Percentiles rank a stretch among this genome's conserved stretches.
These are phyloP conservation scores for Nemania serpens DNA, from an alignment of 2,329 filamentous ascomycete species.

Conservation along the genomic window DNA sequence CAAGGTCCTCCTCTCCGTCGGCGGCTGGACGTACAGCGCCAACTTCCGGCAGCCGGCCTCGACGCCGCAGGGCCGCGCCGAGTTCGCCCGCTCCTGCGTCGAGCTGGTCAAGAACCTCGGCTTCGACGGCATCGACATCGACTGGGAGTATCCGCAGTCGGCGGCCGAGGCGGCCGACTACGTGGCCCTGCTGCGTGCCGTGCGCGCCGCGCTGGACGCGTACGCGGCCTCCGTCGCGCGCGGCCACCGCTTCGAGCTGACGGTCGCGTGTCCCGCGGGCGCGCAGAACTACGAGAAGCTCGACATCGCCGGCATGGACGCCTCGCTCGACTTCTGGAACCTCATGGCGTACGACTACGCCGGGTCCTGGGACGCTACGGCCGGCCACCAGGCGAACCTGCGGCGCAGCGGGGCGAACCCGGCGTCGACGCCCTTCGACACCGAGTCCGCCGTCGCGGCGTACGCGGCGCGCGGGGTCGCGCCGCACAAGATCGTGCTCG, in stretches of 20 bases:
- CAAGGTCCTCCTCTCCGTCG: conserved; percentile 84
- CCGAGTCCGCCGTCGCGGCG: conserved; percentile 68
- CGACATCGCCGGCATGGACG: conserved; percentile 67
- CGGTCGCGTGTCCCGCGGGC: conserved; percentile 67
- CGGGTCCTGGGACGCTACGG: conserved; percentile 74
- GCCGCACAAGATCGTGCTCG: conserved; percentile 77
- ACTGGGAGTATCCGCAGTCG: conserved; percentile 70
- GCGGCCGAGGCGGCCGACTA: conserved; percentile 59
- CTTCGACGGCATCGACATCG: conserved; percentile 72
- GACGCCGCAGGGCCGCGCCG: conserved; percentile 68
- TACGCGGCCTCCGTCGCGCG: conserved; percentile 47
- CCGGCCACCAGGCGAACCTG: conserved; percentile 84
- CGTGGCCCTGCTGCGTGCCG: conserved; percentile 62
- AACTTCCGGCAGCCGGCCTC: conserved; percentile 81
- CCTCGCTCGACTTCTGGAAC: conserved; percentile 74
- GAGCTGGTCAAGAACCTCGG: conserved; percentile 79
- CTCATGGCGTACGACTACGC: conserved; percentile 90
- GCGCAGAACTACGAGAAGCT: conserved; percentile 65
- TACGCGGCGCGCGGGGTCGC: conserved; percentile 69
- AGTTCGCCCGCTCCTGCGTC: conserved; percentile 76
- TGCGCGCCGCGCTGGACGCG: conserved; percentile 61
- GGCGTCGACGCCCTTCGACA: conserved; percentile 76
- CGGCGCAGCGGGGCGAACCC: conserved; percentile 63
- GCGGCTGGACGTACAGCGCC: conserved; percentile 88
- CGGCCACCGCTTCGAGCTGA: conserved; percentile 61